Evolutionary conservation across 805 yeast genomes (phyloP), one percentile per base, ranked within the genome.

Genomic region (Sugiyamaella smithiae): DNA sequence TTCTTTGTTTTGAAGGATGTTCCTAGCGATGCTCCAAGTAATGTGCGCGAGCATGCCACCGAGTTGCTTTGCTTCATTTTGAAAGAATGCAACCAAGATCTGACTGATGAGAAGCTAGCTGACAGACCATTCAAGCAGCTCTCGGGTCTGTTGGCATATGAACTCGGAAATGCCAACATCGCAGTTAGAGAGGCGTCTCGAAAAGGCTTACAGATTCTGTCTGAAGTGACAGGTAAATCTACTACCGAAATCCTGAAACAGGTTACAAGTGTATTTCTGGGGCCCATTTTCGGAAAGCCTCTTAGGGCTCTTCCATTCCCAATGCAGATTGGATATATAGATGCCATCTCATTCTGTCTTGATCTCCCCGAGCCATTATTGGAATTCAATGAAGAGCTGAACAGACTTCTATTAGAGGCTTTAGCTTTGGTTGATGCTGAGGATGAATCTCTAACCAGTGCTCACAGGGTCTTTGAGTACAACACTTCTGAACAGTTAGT

Each of bases 251-350:
- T 95, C 58, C 82, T 95, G 66, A 79, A 82, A 3, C 90, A 91
- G 16, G 90, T 95, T 46, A 88, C 89, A 58, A 83, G 81, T 42
- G 80, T 90, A 22, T 70, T 95, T 24, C 69, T 93, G 41, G 86
- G 95, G 0, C 98, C 99, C 5, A 93, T 93, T 19, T 95, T 93
- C 71, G 96, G 96, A 2, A 93, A 93, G 63, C 99, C 99, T 0
- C 69, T 93, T 50, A 76, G 99, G 54, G 99, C 99, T 0, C 73
- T 93, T 53, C 99, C 99, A 0, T 93, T 95, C 70, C 93, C 96
- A 3, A 93, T 91, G 96, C 99, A 95, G 68, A 93, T 93, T 49
- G 99, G 99, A 31, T 90, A 93, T 64, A 90, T 93, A 53, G 98
- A 93, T 66, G 98, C 98, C 1, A 87, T 93, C n/a, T 83, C 96